phyloP scores from a whole-genome alignment of 176 grass and related monocot species.

The Pharus latifolius region DNA sequence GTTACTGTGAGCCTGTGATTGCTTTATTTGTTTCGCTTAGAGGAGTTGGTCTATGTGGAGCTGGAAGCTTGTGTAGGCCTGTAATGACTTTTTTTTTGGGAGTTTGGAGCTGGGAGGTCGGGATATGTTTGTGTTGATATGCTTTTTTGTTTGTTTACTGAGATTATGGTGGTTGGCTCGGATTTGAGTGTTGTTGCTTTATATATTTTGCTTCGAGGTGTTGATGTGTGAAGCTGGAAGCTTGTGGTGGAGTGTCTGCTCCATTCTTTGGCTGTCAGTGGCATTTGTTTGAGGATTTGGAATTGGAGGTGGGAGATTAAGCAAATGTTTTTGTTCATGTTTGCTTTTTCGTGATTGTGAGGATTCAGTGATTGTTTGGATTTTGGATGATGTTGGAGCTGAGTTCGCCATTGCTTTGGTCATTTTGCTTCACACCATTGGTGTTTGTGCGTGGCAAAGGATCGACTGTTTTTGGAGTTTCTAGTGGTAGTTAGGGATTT shows the following conservation, averaged over 20 bases:
- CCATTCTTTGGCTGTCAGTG: background rate
- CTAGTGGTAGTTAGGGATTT: background rate
- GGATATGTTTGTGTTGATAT: background rate
- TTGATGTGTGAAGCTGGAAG: background rate
- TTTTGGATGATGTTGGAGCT: background rate
- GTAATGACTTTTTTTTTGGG: constrained; percentile 13
- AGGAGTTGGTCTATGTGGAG: constrained; percentile 31
- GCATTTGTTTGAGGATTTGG: background rate
- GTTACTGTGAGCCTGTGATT: constrained; percentile 15
- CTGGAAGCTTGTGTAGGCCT: constrained; percentile 43
- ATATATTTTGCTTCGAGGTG: background rate
- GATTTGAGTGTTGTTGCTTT: background rate
- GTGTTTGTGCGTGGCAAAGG: too few species aligned
- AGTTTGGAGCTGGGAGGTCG: background rate
- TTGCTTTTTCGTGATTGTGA: background rate
- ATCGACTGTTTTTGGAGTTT: too few species aligned
- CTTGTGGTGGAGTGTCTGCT: background rate
- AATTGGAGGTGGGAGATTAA: background rate
- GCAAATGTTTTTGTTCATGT: background rate
- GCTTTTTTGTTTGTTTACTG: background rate
- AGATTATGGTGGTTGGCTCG: background rate
- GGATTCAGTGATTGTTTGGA: background rate
- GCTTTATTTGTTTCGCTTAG: constrained; percentile 36
- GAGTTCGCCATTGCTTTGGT: background rate
- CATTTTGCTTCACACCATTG: background rate